Evolutionary conservation across 1,139 yeast genomes (phyloP).

Genomic region (Yamadazyma triangularis): DNA sequence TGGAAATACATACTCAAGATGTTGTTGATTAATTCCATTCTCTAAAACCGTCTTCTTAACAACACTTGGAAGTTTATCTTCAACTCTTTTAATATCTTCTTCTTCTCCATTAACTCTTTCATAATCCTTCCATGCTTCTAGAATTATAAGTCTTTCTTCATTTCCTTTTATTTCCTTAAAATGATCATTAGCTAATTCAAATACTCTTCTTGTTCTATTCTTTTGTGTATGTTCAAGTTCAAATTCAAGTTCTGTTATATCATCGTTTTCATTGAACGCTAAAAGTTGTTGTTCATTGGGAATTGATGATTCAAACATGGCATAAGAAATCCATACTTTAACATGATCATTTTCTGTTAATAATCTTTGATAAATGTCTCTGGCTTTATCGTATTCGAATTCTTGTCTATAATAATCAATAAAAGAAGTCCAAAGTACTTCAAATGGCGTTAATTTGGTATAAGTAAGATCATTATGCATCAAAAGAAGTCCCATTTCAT

Average conservation of each 20-base stretch:
- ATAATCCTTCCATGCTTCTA: conserved; percentile 64
- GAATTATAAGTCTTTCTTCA: conserved; percentile 48
- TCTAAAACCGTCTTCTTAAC: conserved; percentile 43
- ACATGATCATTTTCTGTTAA: conserved; percentile 31
- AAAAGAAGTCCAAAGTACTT: conserved; percentile 41
- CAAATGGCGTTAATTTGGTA: conserved; percentile 13
- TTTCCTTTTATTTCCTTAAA: conserved; percentile 34
- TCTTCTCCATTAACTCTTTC: conserved; percentile 60
- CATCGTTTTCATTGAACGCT: conserved; percentile 34
- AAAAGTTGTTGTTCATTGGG: conserved; percentile 53
- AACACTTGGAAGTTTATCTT: conserved; percentile 52
- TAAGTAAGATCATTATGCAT: conserved; percentile 10
- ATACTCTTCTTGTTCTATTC: conserved; percentile 49
- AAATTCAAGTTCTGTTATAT: conserved; percentile 44
- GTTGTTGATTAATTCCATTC: conserved; percentile 51
- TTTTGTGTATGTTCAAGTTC: conserved; percentile 51
- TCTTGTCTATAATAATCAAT: conserved; percentile 61
- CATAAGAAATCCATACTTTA: conserved; percentile 61
- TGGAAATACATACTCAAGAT: conserved; percentile 64
- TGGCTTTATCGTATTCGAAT: conserved; percentile 51
- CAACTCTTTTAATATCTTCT: conserved; percentile 30
- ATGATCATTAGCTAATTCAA: conserved; percentile 48
- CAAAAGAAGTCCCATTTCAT: conserved; percentile 42
- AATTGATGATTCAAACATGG: conserved; percentile 66
- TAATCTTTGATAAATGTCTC: conserved; percentile 46